Evolutionary conservation across 2,329 filamentous ascomycete genomes (phyloP).

Genomic region (Phoma sp.): DNA sequence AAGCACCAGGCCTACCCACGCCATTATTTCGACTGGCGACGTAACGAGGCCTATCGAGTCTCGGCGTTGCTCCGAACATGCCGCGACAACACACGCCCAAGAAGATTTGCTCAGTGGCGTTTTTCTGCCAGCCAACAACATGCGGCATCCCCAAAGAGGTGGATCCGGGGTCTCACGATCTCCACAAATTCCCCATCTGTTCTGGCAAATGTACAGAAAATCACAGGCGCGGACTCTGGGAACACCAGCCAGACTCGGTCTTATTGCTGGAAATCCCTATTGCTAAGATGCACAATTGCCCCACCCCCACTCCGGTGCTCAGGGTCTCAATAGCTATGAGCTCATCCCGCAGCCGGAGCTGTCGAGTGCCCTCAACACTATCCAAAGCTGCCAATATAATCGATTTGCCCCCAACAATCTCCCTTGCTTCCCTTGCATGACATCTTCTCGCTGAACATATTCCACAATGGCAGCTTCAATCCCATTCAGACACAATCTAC

Average conservation of each 20-base stretch:
- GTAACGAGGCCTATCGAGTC: neutral
- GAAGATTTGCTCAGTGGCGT: slow-evolving; percentile 27
- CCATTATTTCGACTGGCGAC: slow-evolving; percentile 6
- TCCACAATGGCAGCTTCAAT: slow-evolving; percentile 32
- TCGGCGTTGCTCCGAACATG: slow-evolving; percentile 13
- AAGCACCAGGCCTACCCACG: neutral
- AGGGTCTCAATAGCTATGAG: slow-evolving; percentile 43
- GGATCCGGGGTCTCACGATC: slow-evolving; percentile 40
- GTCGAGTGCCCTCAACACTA: slow-evolving; percentile 41
- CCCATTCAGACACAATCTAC: slow-evolving; percentile 36
- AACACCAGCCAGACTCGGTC: slow-evolving; percentile 15
- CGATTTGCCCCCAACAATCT: neutral
- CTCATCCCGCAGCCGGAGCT: slow-evolving; percentile 43
- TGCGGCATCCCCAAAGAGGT: slow-evolving; percentile 35
- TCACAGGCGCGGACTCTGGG: slow-evolving; percentile 22
- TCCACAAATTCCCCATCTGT: slow-evolving; percentile 32
- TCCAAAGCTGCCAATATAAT: slow-evolving; percentile 14
- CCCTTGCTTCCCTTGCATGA: neutral
- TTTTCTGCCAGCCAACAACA: slow-evolving; percentile 24
- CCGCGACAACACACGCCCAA: neutral
- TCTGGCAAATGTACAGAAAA: slow-evolving; percentile 29
- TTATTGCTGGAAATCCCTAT: slow-evolving; percentile 25
- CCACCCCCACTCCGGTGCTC: slow-evolving; percentile 41
- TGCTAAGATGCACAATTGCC: slow-evolving; percentile 31
- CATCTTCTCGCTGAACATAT: neutral